Evolutionary conservation across 108 stramenopile genomes (phyloP).

Genomic region (Fistulifera solaris): DNA sequence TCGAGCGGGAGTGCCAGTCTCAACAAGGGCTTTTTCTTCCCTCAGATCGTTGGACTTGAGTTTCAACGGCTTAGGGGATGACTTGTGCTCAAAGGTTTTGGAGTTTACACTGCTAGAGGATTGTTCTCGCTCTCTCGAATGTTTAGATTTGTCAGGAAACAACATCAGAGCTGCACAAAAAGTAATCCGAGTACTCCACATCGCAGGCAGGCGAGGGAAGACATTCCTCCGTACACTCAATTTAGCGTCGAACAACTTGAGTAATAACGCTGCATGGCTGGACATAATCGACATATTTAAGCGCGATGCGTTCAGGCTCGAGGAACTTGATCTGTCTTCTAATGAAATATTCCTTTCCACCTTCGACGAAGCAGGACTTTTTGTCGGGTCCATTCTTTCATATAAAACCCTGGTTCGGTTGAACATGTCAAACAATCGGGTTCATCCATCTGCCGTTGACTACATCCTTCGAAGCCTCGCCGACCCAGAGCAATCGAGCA

Average conservation of each 20-base stretch:
- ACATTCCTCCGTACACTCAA: slow-evolving; percentile 38
- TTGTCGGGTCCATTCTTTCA: slow-evolving; percentile 9
- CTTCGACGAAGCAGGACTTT: too few relatives aligned
- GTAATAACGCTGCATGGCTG: slow-evolving; percentile 28
- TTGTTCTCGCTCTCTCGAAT: slow-evolving; percentile 41
- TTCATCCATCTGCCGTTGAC: slow-evolving; percentile 27
- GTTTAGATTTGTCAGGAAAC: slow-evolving; percentile 51
- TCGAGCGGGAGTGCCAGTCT: slow-evolving; percentile 1
- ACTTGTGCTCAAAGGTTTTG: slow-evolving; percentile 30
- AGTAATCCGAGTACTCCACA: slow-evolving; percentile 26
- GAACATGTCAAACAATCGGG: slow-evolving; percentile 46
- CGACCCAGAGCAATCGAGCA: slow-evolving; percentile 15
- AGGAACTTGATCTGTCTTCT: slow-evolving; percentile 38
- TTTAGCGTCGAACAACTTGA: slow-evolving; percentile 37
- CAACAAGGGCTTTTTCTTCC: slow-evolving; percentile 21
- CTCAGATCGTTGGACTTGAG: slow-evolving; percentile 45
- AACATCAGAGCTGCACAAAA: slow-evolving; percentile 30
- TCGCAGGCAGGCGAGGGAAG: slow-evolving; percentile 24
- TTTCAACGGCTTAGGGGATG: slow-evolving; percentile 49
- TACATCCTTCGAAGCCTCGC: slow-evolving; percentile 19
- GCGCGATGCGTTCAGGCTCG: slow-evolving; percentile 35
- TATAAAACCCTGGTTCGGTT: slow-evolving; percentile 37
- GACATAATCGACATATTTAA: slow-evolving; percentile 40
- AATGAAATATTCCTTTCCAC: slow-evolving; percentile 24
- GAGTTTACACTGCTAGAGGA: slow-evolving; percentile 33